Evolutionary conservation across 129 eudicot genomes (phyloP), one percentile per base, ranked within the genome.

Genomic region (Smallanthus sonchifolius): DNA sequence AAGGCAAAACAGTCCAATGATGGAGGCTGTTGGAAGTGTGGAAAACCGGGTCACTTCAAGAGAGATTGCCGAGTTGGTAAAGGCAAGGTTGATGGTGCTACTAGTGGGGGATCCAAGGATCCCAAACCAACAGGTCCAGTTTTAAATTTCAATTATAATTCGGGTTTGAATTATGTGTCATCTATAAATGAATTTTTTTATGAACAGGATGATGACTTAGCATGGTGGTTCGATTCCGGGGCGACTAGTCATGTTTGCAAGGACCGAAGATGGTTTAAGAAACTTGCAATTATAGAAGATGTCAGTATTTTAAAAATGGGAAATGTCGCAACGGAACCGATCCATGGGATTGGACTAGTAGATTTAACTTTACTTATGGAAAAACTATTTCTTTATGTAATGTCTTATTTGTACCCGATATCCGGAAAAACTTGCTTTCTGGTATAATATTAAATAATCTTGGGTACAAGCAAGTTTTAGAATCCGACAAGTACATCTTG

Each of bases 171-270:
- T 61, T 30, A 34, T 30, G 42, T 59, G 6, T 59, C 14, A 4
- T 0, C 28, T 0, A 59, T 28, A 6, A 28, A 38, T 28, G 65
- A 59, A 2, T 35, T 20, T 19, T 34, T 34, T 34, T 61, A 61
- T 32, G 17, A 32, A 2, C 43, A 61, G 43, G 40, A 61, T 61
- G 67, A 61, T 61, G 16, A 4, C 2, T 19, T 61, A 32, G 43
- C 20, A 32, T 32, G 67, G 43, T 61, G 67, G 43, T 37, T 32
- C 13, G 67, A 34, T 11, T 61, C 19, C 6, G 20, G 67, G 9
- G 67, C 67, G 6, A 61, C 67, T 10, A 61, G 67, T 32, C 42
- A 61, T 34, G 67, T 61, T 32, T 61, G 67, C 42, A 38, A 38
- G 42, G 42, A 4, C 5, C 5, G 30, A 38, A 38, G 42, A 38